These are phyloP conservation scores for Populus hybrid DNA, from an alignment of 441 rosid genomes.

Conservation along the genomic window DNA sequence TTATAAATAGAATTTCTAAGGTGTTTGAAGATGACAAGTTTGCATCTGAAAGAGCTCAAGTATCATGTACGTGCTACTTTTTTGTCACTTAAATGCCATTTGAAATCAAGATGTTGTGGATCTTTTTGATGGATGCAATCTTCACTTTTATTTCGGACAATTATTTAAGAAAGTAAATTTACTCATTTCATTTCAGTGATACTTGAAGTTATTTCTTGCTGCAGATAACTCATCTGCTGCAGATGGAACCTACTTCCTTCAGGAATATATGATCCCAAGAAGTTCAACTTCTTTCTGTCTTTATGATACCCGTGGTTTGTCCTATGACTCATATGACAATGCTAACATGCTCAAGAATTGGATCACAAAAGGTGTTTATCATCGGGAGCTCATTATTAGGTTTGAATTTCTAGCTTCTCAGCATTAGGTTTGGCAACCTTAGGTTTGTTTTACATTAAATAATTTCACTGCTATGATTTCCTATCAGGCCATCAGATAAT, in stretches of 20 bases:
- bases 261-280: conserved; percentile 70
- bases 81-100: not conserved
- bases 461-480: conserved; percentile 15
- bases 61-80: conserved; percentile 54
- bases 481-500: conserved; percentile 55
- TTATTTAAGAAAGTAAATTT: not conserved
- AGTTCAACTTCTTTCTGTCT: conserved; percentile 62
- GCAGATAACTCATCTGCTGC: conserved; percentile 42
- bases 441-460: conserved; percentile 7
- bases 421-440: not conserved
- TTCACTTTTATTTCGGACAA: not conserved
- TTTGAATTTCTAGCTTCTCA: conserved; percentile 24
- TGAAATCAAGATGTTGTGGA: conserved; percentile 5
- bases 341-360: conserved; percentile 48
- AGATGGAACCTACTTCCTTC: conserved; percentile 74
- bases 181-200: not conserved
- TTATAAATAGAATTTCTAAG: conserved; percentile 66
- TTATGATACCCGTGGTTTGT: conserved; percentile 64
- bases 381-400: conserved; percentile 61
- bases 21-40: conserved; percentile 62
- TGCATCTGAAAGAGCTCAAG: conserved; percentile 73
- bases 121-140: not conserved
- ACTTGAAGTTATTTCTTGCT: conserved; percentile 7
- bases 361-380: conserved; percentile 59
- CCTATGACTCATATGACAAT: conserved; percentile 33